Conservation (phyloP, 495 filamentous ascomycete genomes). For the Penicillium coprophilum region DNA sequence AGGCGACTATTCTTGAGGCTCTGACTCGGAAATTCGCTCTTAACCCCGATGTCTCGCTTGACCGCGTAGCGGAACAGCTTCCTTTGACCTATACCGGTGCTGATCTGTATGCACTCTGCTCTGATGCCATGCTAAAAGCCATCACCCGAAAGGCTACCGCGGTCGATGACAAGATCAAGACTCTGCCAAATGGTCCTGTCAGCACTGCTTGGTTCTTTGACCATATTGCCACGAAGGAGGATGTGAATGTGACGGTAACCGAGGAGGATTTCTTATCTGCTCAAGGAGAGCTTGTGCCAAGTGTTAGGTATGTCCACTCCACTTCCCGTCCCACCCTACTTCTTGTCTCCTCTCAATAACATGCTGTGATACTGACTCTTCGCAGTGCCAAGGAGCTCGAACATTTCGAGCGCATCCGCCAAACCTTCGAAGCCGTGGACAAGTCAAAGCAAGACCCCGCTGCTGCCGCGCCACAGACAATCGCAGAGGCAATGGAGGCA, state of each 20-base stretch:
- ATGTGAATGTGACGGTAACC: slow-evolving; percentile 80
- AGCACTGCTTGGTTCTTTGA: slow-evolving; percentile 94
- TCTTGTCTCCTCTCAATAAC: not conserved
- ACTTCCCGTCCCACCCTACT: not conserved
- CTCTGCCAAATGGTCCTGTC: slow-evolving; percentile 55
- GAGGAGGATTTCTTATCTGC: slow-evolving; percentile 85
- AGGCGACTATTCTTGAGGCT: slow-evolving; percentile 90
- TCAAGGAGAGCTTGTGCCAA: slow-evolving; percentile 81
- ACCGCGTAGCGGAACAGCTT: slow-evolving; percentile 68
- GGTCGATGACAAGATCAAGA: slow-evolving; percentile 80
- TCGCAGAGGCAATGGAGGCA: slow-evolving; percentile 41
- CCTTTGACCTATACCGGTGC: slow-evolving; percentile 98
- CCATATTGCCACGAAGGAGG: slow-evolving; percentile 77
- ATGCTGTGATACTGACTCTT: slow-evolving; percentile 21
- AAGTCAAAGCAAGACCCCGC: slow-evolving; percentile 39
- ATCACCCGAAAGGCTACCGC: slow-evolving; percentile 84
- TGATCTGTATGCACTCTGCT: slow-evolving; percentile 94
- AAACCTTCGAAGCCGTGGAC: slow-evolving; percentile 67
- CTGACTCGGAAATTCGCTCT: slow-evolving; percentile 92
- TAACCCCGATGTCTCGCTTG: slow-evolving; percentile 70
- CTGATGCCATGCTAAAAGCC: slow-evolving; percentile 97
- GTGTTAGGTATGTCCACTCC: slow-evolving; percentile 60
- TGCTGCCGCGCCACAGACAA: slow-evolving; percentile 34
- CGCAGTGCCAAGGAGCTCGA: slow-evolving; percentile 81
- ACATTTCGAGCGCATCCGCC: slow-evolving; percentile 85